These are phyloP conservation scores for Dendryphion nanum DNA, from an alignment of 2,329 filamentous ascomycete species.

Conservation along the genomic window DNA sequence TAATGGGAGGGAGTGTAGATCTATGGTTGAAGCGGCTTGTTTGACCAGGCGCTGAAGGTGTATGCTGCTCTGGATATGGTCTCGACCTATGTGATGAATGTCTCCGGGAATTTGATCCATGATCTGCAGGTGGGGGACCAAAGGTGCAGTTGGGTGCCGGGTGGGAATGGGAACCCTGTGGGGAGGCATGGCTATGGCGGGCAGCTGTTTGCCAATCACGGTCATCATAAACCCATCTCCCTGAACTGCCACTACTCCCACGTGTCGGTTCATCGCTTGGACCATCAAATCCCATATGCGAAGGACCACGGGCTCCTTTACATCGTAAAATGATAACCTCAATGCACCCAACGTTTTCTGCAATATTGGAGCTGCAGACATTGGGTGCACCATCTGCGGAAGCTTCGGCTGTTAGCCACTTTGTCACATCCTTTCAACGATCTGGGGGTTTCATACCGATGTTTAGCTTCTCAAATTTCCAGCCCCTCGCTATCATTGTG, in stretches of 20 bases:
- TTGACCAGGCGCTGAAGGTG: too few species aligned
- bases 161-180: too few species aligned
- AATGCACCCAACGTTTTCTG: conserved; percentile 47
- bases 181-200: too few species aligned
- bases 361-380: conserved; percentile 26
- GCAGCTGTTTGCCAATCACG: neutral
- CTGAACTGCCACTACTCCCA: neutral
- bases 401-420: conserved; percentile 25
- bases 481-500: conserved; percentile 51
- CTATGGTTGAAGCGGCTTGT: too few species aligned
- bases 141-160: too few species aligned
- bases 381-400: conserved; percentile 38
- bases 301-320: conserved; percentile 21
- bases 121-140: too few species aligned
- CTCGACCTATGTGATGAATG: too few species aligned
- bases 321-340: conserved; percentile 50
- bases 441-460: conserved; percentile 40
- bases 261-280: neutral
- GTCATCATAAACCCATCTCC: neutral
- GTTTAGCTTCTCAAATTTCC: conserved; percentile 53
- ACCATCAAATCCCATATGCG: neutral
- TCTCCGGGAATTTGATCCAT: too few species aligned
- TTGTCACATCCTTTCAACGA: too few species aligned
- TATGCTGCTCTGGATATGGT: too few species aligned
- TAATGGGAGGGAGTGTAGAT: too few species aligned